Evolutionary conservation across 306 rosid genomes (phyloP).

Genomic region (Cucurbita argyrosperma): DNA sequence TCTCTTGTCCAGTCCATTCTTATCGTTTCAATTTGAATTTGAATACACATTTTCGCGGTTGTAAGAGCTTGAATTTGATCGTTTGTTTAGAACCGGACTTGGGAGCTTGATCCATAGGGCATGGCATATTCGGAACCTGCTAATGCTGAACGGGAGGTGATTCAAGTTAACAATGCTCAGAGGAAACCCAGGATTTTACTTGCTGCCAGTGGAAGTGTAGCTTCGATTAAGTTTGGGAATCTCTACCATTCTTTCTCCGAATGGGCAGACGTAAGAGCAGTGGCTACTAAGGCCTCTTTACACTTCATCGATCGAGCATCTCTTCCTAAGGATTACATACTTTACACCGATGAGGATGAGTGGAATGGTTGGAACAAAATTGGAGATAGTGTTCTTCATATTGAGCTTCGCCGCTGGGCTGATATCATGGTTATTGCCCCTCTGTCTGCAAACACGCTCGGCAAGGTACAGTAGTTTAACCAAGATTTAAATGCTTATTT

Average conservation of each 20-base stretch:
- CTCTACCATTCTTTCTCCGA: conserved; percentile 37
- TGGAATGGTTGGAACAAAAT: conserved; percentile 50
- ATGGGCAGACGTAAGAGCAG: conserved; percentile 71
- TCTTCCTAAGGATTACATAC: conserved; percentile 25
- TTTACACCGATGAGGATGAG: conserved; percentile 47
- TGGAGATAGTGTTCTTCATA: conserved; percentile 60
- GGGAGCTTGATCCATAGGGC: conserved; percentile 5
- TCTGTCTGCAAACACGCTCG: conserved; percentile 73
- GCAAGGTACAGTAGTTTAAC: conserved; percentile 42
- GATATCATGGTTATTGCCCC: conserved; percentile 85
- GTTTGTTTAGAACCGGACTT: background rate
- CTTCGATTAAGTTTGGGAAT: conserved; percentile 46
- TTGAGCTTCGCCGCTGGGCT: conserved; percentile 76
- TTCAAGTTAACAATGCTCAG: conserved; percentile 13
- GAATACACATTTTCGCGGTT: background rate
- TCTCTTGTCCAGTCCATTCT: background rate
- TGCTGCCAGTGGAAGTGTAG: conserved; percentile 71
- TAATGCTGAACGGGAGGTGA: conserved; percentile 15
- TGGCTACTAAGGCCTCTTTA: conserved; percentile 41
- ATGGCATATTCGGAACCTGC: conserved; percentile 43
- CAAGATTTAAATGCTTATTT: background rate
- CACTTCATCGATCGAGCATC: conserved; percentile 40
- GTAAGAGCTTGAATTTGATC: background rate
- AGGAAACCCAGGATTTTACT: conserved; percentile 73
- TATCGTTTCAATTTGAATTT: background rate